A percentile compares a stretch with the other conserved stretches of the same genome.
Conservation (phyloP, 2,329 filamentous ascomycete genomes). For the Xylariomycetidae sp. region DNA sequence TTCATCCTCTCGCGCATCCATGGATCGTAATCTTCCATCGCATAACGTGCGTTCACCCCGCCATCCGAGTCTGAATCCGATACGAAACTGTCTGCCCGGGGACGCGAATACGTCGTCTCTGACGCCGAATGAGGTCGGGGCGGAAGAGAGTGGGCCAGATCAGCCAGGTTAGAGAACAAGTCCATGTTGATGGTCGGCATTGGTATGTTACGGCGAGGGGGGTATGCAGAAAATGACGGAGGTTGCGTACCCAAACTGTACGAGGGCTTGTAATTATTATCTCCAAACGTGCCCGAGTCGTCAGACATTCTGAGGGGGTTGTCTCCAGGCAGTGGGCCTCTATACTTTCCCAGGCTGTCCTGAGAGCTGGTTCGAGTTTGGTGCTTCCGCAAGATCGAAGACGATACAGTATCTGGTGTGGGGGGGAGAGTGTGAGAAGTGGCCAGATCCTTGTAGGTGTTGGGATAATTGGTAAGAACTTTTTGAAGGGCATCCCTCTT, state of each 20-base stretch:
- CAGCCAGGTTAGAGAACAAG: constrained; percentile 16
- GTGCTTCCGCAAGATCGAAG: constrained; percentile 40
- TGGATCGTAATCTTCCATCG: constrained; percentile 47
- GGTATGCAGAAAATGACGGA: constrained; percentile 28
- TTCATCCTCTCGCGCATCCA: constrained; percentile 54
- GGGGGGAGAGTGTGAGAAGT: constrained; percentile 47
- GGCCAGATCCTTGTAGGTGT: constrained; percentile 33
- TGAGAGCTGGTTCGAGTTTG: constrained; percentile 18
- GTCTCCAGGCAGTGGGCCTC: constrained; percentile 2
- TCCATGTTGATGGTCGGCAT: constrained; percentile 23
- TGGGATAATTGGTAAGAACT: constrained; percentile 44
- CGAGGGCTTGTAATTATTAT: constrained; percentile 12
- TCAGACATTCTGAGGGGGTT: constrained; percentile 16
- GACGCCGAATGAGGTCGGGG: constrained; percentile 43
- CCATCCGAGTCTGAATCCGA: constrained; percentile 45
- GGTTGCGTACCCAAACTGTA: constrained; percentile 18
- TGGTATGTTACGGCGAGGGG: constrained; percentile 23
- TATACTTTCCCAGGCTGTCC: constrained; percentile 18
- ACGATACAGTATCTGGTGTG: constrained; percentile 57
- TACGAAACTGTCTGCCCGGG: constrained; percentile 38
- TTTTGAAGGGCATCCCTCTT: constrained; percentile 44
- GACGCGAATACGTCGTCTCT: constrained; percentile 38
- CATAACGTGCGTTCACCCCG: constrained; percentile 32
- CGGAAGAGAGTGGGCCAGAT: constrained; percentile 23
- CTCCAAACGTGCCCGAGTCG: constrained; percentile 17